phyloP scores from a whole-genome alignment of 192 early-diverging fungal genomes.

The Mortierella hygrophila region DNA sequence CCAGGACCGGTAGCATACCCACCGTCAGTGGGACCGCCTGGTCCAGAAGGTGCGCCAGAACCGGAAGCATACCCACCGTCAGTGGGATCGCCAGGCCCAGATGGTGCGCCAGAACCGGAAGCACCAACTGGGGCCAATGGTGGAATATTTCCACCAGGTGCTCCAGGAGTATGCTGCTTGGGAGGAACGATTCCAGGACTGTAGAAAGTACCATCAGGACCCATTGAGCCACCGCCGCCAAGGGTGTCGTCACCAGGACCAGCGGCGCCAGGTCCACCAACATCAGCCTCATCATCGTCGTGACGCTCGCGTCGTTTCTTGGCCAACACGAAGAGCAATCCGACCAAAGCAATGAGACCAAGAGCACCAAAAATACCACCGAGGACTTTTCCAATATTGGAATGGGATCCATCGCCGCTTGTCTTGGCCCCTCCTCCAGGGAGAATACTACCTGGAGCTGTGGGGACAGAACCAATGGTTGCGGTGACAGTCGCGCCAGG shows the following conservation, averaged over 20 bases:
- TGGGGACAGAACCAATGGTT: not conserved
- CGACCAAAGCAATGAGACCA: conserved; percentile 22
- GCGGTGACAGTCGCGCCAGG: not conserved
- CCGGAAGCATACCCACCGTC: not conserved
- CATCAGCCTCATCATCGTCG: not conserved
- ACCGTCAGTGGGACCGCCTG: not conserved
- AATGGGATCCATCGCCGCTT: not conserved
- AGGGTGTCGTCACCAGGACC: not conserved
- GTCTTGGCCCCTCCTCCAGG: conserved; percentile 9
- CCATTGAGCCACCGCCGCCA: conserved; percentile 5
- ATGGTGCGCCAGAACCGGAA: not conserved
- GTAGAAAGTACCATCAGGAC: conserved; percentile 13
- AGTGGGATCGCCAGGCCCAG: not conserved
- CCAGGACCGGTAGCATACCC: conserved; percentile 7
- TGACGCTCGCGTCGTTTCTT: conserved; percentile 16
- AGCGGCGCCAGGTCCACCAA: not conserved
- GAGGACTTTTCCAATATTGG: not conserved
- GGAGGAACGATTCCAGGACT: not conserved
- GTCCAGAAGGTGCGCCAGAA: conserved; percentile 10
- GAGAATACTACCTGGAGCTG: not conserved
- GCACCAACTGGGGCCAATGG: conserved; percentile 2
- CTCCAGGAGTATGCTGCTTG: conserved; percentile 18
- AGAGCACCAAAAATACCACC: conserved; percentile 18
- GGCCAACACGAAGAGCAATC: conserved; percentile 27
- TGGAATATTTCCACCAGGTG: conserved; percentile 14